Evolutionary conservation across 169 alveolate genomes (phyloP), one percentile per base, ranked within the genome.

Genomic region (Hepatocystis sp.): DNA sequence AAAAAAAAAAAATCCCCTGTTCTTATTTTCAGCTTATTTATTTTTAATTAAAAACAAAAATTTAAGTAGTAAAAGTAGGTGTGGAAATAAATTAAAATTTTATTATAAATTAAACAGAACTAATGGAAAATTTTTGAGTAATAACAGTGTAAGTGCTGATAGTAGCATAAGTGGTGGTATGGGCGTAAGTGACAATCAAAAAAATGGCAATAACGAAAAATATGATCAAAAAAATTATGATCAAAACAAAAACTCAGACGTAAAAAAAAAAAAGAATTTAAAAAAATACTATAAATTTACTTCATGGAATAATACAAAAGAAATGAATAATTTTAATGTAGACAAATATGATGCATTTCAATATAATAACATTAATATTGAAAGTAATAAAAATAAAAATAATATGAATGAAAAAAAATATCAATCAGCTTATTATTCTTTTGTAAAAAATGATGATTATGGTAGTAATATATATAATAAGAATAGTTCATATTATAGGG

Each of bases 301-400:
- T 0, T 58, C 86, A 23, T 71, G 86, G 86, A 71, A 71, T 19
- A 71, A 71, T 39, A 55, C 68, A 61, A 71, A 71, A 13, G 86
- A 71, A 58, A 71, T 71, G 11, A 71, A 32, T 19, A 71, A 49
- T 15, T 71, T 71, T 19, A 76, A 71, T 19, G 15, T 71, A 4
- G 71, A 47, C 36, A 71, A 71, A 39, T 71, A 71, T 40, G 46
- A 61, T n/a, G n/a, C n/a, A n/a, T n/a, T n/a, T n/a, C n/a, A n/a
- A n/a, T n/a, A n/a, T n/a, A n/a, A n/a, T n/a, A n/a, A n/a, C 76
- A 3, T 34, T 27, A 1, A 56, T 55, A 55, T 27, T 8, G 19
- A 27, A 3, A 66, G 36, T 2, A 52, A 52, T 52, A 66, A 21
- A 10, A 46, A 51, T n/a, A 17, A 19, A 13, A 60, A 13, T 27